These are phyloP conservation scores for Jatropha multifida DNA, from an alignment of 441 rosid species.

Conservation along the genomic window DNA sequence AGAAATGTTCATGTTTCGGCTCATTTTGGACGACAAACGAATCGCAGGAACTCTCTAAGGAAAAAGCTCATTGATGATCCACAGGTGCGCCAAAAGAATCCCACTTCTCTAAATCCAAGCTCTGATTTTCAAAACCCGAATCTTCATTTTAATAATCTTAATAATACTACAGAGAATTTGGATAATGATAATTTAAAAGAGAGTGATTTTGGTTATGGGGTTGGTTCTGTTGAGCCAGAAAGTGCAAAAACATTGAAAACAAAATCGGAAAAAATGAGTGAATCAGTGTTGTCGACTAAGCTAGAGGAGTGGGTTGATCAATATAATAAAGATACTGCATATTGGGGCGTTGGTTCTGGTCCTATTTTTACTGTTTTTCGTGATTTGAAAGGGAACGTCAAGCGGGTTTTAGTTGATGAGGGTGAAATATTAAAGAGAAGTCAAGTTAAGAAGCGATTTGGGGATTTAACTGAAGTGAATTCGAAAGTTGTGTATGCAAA, in stretches of 20 bases:
- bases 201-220: slow-evolving; percentile 17
- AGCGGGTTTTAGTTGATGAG: slow-evolving; percentile 57
- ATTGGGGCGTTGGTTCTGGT: slow-evolving; percentile 74
- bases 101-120: slow-evolving; percentile 31
- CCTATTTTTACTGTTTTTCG: slow-evolving; percentile 60
- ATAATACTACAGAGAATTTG: slow-evolving; percentile 20
- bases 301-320: slow-evolving; percentile 68
- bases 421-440: slow-evolving; percentile 57
- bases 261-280: slow-evolving; percentile 35
- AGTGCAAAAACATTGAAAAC: slow-evolving; percentile 26
- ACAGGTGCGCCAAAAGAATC: slow-evolving; percentile 50
- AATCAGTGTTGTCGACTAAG: slow-evolving; percentile 51
- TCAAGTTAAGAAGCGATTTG: slow-evolving; percentile 22
- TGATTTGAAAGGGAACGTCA: slow-evolving; percentile 59
- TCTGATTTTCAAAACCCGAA: slow-evolving; percentile 31
- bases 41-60: slow-evolving; percentile 72
- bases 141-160: slow-evolving; percentile 14
- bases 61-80: slow-evolving; percentile 56
- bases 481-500: slow-evolving; percentile 54
- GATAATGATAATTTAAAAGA: slow-evolving; percentile 24
- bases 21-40: slow-evolving; percentile 48
- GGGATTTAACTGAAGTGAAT: slow-evolving; percentile 35
- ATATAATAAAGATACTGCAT: slow-evolving; percentile 59
- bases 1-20: slow-evolving; percentile 46
- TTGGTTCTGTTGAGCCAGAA: slow-evolving; percentile 22